Base-by-base conservation (phyloP, 257 asterid genomes). In the Lycium ferocissimum region DNA sequence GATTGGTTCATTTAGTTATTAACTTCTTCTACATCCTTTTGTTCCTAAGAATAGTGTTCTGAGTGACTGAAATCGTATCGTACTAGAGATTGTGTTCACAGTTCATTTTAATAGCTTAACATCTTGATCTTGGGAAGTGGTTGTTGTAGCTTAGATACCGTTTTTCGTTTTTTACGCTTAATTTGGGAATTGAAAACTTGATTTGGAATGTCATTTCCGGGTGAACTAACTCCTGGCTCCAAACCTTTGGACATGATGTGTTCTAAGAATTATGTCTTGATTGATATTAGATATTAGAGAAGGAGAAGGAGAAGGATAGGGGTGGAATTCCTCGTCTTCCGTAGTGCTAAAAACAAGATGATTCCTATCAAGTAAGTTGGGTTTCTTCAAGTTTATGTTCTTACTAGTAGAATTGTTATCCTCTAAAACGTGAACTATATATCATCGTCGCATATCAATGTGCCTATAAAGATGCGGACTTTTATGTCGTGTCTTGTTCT, bases 321-420 rank as follows among this genome's bases (percentile, higher is more conserved):
- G 88, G 93, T 51, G 98, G 99, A 22, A 84, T 94, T 82, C 99
- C 99, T 59, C 98, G 97, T 85, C 95, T 95, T 89, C 99, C 99
- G 43, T 61, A 87, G 85, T 80, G 98, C 97, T 54, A 93, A 89
- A 89, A 93, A 89, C 91, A 92, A 92, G 56, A 82, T 97, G 88
- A 84, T 97, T 86, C 89, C 96, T 20, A 88, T 97, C 82, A 97
- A 97, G 99, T 97, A 88, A 92, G 98, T 89, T 81, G 62, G 65
- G 75, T 13, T 81, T 58, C n/a, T 62, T 18, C 45, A 61, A 58
- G 57, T 61, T 81, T 0, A 59, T 12, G 37, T 61, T 81, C 75
- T 81, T 0, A 45, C 84, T 20, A 9, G 18, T 43, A 71, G 57
- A 71, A 9, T 0, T 71, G 79, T 26, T 71, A 18, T 71, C 0